phyloP scores from a whole-genome alignment of 495 filamentous ascomycete genomes.

The Neurospora sp. region DNA sequence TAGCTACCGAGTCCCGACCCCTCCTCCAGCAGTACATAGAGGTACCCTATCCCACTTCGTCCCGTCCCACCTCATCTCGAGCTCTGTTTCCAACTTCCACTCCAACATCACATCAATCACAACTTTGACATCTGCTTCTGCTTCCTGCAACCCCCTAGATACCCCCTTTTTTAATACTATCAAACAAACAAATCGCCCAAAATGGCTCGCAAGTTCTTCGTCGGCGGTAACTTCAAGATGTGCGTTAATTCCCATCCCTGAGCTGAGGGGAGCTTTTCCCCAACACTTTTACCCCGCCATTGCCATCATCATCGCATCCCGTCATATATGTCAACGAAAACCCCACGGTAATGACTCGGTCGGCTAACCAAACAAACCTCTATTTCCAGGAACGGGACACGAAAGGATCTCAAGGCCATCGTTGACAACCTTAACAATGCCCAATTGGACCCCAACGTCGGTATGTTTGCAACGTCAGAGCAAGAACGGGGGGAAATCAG shows the following conservation, averaged over 20 bases:
- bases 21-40: background rate
- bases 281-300: constrained; percentile 22
- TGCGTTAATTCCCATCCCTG: constrained; percentile 27
- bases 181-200: constrained; percentile 22
- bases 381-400: constrained; percentile 72
- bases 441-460: constrained; percentile 55
- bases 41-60: background rate
- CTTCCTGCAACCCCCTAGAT: background rate
- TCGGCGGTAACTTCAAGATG: constrained; percentile 99
- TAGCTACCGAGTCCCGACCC: background rate
- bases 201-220: constrained; percentile 97
- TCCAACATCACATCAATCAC: background rate
- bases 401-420: constrained; percentile 76
- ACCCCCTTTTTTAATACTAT: background rate
- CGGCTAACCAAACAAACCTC: constrained; percentile 10
- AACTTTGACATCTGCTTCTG: background rate
- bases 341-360: constrained; percentile 14
- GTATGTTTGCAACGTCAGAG: constrained; percentile 32
- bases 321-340: constrained; percentile 4
- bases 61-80: background rate
- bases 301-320: background rate
- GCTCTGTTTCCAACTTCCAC: background rate
- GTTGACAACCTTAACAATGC: constrained; percentile 78
- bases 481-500: background rate
- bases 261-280: background rate